Percentiles rank a stretch among this genome's conserved stretches.
Conservation (phyloP, 1,139 yeast species). For the Kurtzmaniella quercitrusa region DNA sequence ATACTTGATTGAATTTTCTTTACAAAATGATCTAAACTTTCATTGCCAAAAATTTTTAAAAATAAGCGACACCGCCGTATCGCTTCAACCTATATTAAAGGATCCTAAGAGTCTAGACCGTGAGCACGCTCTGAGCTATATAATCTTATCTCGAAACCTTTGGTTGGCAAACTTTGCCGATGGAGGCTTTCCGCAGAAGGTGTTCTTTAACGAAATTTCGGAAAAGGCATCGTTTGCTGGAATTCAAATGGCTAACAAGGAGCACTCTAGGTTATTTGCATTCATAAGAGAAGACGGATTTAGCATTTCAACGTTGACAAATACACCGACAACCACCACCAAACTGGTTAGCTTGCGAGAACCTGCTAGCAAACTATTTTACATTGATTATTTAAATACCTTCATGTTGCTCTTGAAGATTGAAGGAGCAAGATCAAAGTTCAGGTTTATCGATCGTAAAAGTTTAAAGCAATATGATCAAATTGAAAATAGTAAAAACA, state of each 20-base stretch:
- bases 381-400: constrained; percentile 25
- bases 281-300: constrained; percentile 51
- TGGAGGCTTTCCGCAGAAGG: constrained; percentile 33
- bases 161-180: constrained; percentile 40
- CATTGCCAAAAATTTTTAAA: constrained; percentile 14
- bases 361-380: constrained; percentile 32
- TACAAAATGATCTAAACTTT: constrained; percentile 7
- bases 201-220: constrained; percentile 35
- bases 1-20: constrained; percentile 13
- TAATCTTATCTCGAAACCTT: constrained; percentile 28
- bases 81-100: constrained; percentile 10
- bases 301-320: constrained; percentile 27
- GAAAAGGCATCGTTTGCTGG: constrained; percentile 19
- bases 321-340: constrained; percentile 23
- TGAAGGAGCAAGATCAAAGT: constrained; percentile 18
- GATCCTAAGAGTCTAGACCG: too few relatives aligned
- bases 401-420: constrained; percentile 40
- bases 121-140: not conserved
- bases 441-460: constrained; percentile 34
- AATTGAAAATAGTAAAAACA: constrained; percentile 18
- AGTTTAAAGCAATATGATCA: constrained; percentile 18
- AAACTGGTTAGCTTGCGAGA: constrained; percentile 34
- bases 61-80: constrained; percentile 24
- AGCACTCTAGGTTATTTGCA: constrained; percentile 17
- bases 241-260: constrained; percentile 11